Percentiles rank a stretch among this genome's conserved stretches.
Evolutionary conservation across 257 asterid genomes (phyloP).

Genomic region (Henckelia pumila): DNA sequence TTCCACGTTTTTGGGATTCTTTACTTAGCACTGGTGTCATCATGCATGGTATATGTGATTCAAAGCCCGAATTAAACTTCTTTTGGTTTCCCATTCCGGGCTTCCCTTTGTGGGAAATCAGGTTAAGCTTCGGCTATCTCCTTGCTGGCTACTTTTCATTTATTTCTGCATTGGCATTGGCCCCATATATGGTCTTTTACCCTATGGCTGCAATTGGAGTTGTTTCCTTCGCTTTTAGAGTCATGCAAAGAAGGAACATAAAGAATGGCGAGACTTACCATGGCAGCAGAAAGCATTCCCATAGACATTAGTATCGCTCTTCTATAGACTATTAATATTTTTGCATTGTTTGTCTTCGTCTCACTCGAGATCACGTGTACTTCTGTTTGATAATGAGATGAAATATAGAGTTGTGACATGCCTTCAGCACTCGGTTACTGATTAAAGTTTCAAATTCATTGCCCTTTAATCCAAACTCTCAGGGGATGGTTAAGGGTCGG

Average conservation of each 20-base stretch:
- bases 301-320: conserved; percentile 52
- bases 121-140: conserved; percentile 72
- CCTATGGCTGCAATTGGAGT: conserved; percentile 75
- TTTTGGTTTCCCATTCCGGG: conserved; percentile 62
- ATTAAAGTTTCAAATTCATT: too few relatives aligned
- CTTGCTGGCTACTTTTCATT: conserved; percentile 69
- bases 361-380: conserved; percentile 22
- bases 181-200: conserved; percentile 70
- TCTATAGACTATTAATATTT: background rate
- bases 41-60: conserved; percentile 75
- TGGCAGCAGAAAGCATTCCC: conserved; percentile 74
- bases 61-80: conserved; percentile 79
- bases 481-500: background rate
- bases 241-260: conserved; percentile 55
- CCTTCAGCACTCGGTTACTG: background rate
- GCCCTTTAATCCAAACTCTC: background rate
- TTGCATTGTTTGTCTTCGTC: conserved; percentile 14
- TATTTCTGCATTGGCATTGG: conserved; percentile 65
- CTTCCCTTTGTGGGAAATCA: conserved; percentile 55
- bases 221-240: conserved; percentile 64
- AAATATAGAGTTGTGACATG: background rate
- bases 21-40: conserved; percentile 66
- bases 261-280: conserved; percentile 53
- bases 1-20: conserved; percentile 80
- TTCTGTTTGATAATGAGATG: conserved; percentile 13